Evolutionary conservation across 2,329 filamentous ascomycete species (phyloP).

Genomic region (Chaetomiaceae sp.): DNA sequence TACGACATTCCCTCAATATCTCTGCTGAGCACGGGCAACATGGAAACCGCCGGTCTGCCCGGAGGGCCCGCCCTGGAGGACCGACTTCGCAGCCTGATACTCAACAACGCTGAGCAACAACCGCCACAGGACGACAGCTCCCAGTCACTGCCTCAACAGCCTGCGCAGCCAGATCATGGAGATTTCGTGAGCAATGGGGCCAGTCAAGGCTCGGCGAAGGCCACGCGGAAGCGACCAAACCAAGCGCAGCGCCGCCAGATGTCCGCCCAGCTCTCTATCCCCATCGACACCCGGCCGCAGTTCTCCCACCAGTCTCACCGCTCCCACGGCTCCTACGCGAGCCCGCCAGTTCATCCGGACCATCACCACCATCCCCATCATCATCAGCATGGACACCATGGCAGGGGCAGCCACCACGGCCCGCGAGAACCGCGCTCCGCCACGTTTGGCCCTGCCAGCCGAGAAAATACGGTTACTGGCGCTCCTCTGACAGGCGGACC

Average conservation of each 20-base stretch:
- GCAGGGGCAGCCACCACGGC: constrained; percentile 14
- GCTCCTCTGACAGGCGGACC: constrained; percentile 12
- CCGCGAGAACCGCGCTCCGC: constrained; percentile 30
- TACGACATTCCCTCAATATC: no score
- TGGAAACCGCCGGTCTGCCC: neutral
- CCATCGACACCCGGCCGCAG: constrained; percentile 43
- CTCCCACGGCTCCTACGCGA: constrained; percentile 27
- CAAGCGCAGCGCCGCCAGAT: constrained; percentile 59
- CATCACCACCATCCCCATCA: constrained; percentile 7
- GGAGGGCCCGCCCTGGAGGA: constrained; percentile 40
- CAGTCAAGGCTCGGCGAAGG: constrained; percentile 19
- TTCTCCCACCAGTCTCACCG: constrained; percentile 17
- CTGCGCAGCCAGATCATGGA: no score
- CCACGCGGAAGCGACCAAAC: constrained; percentile 48
- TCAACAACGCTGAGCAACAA: constrained; percentile 37
- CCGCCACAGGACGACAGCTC: neutral
- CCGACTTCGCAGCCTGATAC: constrained; percentile 53
- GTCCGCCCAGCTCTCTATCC: constrained; percentile 52
- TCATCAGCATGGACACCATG: constrained; percentile 19
- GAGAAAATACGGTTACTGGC: constrained; percentile 18
- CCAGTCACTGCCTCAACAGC: neutral
- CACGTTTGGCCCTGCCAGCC: constrained; percentile 27
- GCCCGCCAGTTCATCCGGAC: constrained; percentile 26
- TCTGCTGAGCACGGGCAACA: neutral
- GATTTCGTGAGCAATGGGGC: neutral